A percentile compares a stretch with the other conserved stretches of the same genome.
Evolutionary conservation across 805 yeast species (phyloP).

Genomic region (Suhomyces faveliae): DNA sequence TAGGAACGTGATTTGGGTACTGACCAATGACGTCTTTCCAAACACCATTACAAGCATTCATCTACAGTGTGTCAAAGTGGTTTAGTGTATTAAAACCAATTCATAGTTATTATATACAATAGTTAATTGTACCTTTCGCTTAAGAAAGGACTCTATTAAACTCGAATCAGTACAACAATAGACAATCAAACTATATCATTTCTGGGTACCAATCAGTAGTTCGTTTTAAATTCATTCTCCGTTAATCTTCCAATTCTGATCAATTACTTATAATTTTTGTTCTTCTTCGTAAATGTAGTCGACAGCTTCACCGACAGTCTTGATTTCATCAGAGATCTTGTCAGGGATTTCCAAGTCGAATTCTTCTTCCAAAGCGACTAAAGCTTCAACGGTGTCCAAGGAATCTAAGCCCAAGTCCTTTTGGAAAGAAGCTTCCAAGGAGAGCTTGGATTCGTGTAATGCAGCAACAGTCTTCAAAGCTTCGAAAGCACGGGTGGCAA

Average conservation of each 20-base stretch:
- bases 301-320: slow-evolving; percentile 90
- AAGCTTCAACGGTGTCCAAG: slow-evolving; percentile 90
- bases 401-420: slow-evolving; percentile 88
- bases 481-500: slow-evolving; percentile 75
- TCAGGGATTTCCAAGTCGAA: slow-evolving; percentile 83
- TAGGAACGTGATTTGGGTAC: neutral
- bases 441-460: slow-evolving; percentile 43
- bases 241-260: neutral
- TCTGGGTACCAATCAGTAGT: neutral
- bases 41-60: neutral
- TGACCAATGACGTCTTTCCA: neutral
- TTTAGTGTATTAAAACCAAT: slow-evolving; percentile 3
- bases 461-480: slow-evolving; percentile 62
- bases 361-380: slow-evolving; percentile 93
- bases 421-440: slow-evolving; percentile 52
- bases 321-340: slow-evolving; percentile 88
- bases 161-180: neutral
- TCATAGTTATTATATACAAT: slow-evolving; percentile 8
- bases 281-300: slow-evolving; percentile 76
- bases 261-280: slow-evolving; percentile 33
- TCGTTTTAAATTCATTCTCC: neutral
- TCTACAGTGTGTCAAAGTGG: neutral
- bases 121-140: slow-evolving; percentile 1
- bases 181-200: neutral
- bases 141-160: neutral